A percentile compares a stretch with the other conserved stretches of the same genome.
These are phyloP conservation scores for Grigorovia transvaalensis DNA, from an alignment of 805 yeast genomes.

Conservation along the genomic window DNA sequence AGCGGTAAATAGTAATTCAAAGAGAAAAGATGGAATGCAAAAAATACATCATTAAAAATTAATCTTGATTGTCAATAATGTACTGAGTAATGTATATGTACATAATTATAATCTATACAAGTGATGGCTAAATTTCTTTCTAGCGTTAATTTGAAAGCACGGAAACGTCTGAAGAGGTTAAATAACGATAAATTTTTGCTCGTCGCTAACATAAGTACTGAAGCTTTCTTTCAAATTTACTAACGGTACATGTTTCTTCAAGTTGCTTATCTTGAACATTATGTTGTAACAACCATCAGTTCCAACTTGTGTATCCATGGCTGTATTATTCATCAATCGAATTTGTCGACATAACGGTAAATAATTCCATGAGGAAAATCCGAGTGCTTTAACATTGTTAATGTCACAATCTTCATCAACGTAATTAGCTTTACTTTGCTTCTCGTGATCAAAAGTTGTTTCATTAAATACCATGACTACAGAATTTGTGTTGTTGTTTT, in stretches of 20 bases:
- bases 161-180: neutral
- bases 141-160: no score
- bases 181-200: slow-evolving; percentile 15
- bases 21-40: no score
- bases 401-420: neutral
- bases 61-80: no score
- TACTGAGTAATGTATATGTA: no score
- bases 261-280: slow-evolving; percentile 14
- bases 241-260: slow-evolving; percentile 11
- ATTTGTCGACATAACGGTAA: slow-evolving; percentile 9
- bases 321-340: slow-evolving; percentile 2
- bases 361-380: slow-evolving; percentile 22
- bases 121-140: no score
- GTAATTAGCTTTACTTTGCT: neutral
- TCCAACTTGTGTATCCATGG: neutral
- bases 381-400: slow-evolving; percentile 11
- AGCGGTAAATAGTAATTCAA: no score
- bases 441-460: neutral
- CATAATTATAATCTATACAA: no score
- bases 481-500: slow-evolving; percentile 5
- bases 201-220: slow-evolving; percentile 13
- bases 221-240: slow-evolving; percentile 14
- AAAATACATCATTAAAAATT: no score
- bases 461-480: neutral
- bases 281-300: slow-evolving; percentile 2